Conservation (phyloP, 257 asterid genomes). For the Henckelia pumila region DNA sequence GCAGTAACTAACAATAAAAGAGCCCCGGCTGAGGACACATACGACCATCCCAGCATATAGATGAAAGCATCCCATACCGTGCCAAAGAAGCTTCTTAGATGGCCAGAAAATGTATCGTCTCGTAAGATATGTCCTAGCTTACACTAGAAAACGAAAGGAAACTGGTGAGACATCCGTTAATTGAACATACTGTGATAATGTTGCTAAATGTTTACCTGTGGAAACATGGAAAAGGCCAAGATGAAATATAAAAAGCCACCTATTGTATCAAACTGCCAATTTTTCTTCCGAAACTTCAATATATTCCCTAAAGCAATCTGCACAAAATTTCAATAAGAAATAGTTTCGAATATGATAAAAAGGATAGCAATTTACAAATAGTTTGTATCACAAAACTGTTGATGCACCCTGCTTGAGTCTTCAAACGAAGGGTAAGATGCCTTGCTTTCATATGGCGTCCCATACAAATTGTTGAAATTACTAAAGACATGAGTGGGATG, state of each 20-base stretch:
- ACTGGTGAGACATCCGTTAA: constrained; percentile 25
- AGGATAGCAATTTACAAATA: constrained; percentile 12
- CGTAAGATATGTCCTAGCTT: constrained; percentile 85
- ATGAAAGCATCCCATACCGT: constrained; percentile 82
- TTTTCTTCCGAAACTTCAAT: constrained; percentile 95
- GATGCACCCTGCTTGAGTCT: constrained; percentile 92
- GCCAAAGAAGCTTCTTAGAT: constrained; percentile 71
- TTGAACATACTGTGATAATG: neutral
- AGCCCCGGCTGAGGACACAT: constrained; percentile 76
- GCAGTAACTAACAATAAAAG: constrained; percentile 64
- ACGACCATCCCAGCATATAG: constrained; percentile 72
- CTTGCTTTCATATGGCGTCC: constrained; percentile 73
- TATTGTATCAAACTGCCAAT: constrained; percentile 96
- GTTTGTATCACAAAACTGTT: constrained; percentile 7
- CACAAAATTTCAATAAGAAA: constrained; percentile 23
- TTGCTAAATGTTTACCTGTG: constrained; percentile 56
- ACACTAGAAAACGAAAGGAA: constrained; percentile 57
- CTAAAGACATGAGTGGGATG: constrained; percentile 97
- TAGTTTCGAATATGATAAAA: constrained; percentile 15
- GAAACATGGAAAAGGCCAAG: constrained; percentile 92
- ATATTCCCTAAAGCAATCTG: constrained; percentile 99
- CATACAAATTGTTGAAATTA: constrained; percentile 56
- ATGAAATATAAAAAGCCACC: constrained; percentile 91
- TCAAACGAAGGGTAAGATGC: constrained; percentile 91
- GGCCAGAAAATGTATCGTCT: constrained; percentile 83